Evolutionary conservation across 306 rosid genomes (phyloP).

Genomic region (Acacia melanoxylon): DNA sequence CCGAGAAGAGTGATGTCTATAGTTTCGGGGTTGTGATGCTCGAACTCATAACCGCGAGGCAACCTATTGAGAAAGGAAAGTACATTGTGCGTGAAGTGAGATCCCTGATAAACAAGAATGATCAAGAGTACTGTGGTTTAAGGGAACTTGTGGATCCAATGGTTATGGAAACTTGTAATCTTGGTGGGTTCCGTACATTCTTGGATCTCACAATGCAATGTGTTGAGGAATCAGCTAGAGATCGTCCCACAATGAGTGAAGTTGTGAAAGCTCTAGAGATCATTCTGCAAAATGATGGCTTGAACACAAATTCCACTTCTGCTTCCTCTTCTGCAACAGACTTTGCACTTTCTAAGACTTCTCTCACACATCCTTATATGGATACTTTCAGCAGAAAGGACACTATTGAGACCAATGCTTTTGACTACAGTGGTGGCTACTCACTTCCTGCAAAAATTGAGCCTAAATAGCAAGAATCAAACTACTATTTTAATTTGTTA

Average conservation of each 20-base stretch:
- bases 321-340: conserved; percentile 92
- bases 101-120: conserved; percentile 44
- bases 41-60: conserved; percentile 76
- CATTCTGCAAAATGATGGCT: conserved; percentile 80
- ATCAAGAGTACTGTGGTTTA: conserved; percentile 67
- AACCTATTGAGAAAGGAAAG: conserved; percentile 88
- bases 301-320: conserved; percentile 80
- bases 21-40: conserved; percentile 94
- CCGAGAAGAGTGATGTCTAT: conserved; percentile 89
- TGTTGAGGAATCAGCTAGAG: conserved; percentile 77
- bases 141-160: conserved; percentile 62
- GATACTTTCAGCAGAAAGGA: conserved; percentile 62
- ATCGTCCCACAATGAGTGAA: conserved; percentile 91
- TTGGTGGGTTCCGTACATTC: conserved; percentile 67
- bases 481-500: neutral
- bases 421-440: conserved; percentile 83
- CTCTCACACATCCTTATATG: conserved; percentile 65
- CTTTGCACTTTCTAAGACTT: conserved; percentile 54
- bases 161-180: conserved; percentile 53
- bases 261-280: conserved; percentile 73
- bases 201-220: conserved; percentile 84
- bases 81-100: conserved; percentile 77
- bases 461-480: conserved; percentile 57
- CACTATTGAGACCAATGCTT: conserved; percentile 28
- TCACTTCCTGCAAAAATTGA: conserved; percentile 62